These are phyloP conservation scores for Neurospora cerealis DNA, from an alignment of 495 filamentous ascomycete genomes.

Conservation along the genomic window DNA sequence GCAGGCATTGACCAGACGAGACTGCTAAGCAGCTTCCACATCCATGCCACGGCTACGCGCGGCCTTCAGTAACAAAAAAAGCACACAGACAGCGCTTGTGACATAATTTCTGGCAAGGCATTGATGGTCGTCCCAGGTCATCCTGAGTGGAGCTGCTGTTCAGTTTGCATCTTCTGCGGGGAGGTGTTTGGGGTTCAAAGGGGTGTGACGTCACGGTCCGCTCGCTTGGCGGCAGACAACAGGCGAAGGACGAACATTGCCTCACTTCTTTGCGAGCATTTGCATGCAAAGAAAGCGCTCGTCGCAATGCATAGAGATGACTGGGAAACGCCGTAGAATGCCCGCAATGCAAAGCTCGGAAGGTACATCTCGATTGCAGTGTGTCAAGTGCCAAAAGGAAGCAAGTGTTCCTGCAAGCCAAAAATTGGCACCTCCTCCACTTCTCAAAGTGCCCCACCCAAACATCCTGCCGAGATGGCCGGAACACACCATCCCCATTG, in stretches of 20 bases:
- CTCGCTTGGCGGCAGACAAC: neutral
- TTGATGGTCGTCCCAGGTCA: neutral
- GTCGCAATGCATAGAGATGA: neutral
- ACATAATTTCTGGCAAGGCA: neutral
- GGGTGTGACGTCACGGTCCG: neutral
- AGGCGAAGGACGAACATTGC: neutral
- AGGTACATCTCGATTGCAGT: neutral
- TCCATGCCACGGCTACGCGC: neutral
- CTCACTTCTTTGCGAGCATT: neutral
- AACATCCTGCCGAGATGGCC: neutral
- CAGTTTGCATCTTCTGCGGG: neutral
- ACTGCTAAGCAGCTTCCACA: neutral
- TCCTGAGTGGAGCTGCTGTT: neutral
- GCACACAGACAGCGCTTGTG: neutral
- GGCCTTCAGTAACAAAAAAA: neutral
- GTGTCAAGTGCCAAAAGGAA: neutral
- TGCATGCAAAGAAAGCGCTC: neutral
- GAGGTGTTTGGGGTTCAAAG: neutral
- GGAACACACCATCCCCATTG: neutral
- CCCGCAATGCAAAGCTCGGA: neutral
- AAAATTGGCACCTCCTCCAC: neutral
- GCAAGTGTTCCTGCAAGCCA: neutral
- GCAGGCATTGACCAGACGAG: neutral
- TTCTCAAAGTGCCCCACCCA: neutral
- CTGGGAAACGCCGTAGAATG: neutral